Base-by-base conservation (phyloP, 2,329 filamentous ascomycete genomes). In the Alternaria atra region DNA sequence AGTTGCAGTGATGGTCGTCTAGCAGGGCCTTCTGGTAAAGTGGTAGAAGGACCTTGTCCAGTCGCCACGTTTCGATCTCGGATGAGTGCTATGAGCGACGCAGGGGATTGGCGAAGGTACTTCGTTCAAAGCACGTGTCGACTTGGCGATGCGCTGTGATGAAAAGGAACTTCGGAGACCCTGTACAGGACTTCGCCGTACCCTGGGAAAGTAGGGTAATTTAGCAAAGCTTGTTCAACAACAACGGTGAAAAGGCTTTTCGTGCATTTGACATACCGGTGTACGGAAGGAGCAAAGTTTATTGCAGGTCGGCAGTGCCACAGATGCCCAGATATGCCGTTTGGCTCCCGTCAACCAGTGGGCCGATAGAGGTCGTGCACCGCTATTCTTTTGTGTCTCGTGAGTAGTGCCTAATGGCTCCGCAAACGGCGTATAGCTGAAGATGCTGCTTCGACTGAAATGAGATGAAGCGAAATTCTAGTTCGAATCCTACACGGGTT, bases 21-120 rank as follows among this genome's bases (percentile, higher is more conserved):
- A 65, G 68, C 58, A 65, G 52, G 52, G 52, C 51, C 27, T 66
- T 65, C 60, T 61, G 67, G 67, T 70, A 64, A 68, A 69, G 71
- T 64, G 63, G 62, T 57, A 60, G 52, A 64, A 51, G 54, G 55
- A 43, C 70, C 67, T 64, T 68, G 69, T 60, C 53, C 58, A 55
- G 55, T 74, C 59, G 73, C 72, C 71, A 74, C 66, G 64, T 59
- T 69, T 68, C 63, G 61, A 71, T 71, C 65, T 71, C 65, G 64
- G 67, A 64, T 42, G 43, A 47, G 57, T 58, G 65, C 61, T 60
- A 56, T 52, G 52, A 62, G 62, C 52, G 42, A 56, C 47, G 55
- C 60, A 71, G 63, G 61, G 59, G 55, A 68, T 64, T 69, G 61
- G 65, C 48, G 56, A 61, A 46, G 39, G 48, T 55, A 35, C 57